These are phyloP conservation scores for Penicillium robsamsonii DNA, from an alignment of 495 filamentous ascomycete genomes.

Conservation along the genomic window DNA sequence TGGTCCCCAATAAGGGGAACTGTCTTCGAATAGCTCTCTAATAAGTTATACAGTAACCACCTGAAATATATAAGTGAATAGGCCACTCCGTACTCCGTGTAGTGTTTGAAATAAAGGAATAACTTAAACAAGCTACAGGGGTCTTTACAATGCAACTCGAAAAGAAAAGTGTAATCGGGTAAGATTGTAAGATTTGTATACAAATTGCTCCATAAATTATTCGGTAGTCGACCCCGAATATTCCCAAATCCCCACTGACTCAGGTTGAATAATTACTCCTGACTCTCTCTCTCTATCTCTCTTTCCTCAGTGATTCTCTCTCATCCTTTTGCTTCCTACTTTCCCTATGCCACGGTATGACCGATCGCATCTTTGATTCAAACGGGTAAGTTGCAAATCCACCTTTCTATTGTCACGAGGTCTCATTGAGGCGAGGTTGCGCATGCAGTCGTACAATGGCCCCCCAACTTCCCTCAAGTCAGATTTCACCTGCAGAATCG, in stretches of 20 bases:
- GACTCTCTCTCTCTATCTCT: slow-evolving; percentile 11
- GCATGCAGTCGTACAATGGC: slow-evolving; percentile 10
- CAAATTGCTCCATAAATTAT: slow-evolving; percentile 17
- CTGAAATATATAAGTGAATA: neutral
- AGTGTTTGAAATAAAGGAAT: neutral
- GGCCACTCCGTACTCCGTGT: neutral
- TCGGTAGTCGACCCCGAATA: slow-evolving; percentile 26
- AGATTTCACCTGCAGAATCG: slow-evolving; percentile 16
- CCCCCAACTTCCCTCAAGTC: slow-evolving; percentile 16
- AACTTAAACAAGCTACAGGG: neutral
- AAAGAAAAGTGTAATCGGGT: neutral
- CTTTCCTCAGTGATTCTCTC: slow-evolving; percentile 1
- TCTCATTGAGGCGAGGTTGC: slow-evolving; percentile 14
- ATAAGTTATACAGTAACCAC: neutral
- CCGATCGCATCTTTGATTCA: slow-evolving; percentile 12
- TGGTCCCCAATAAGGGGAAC: neutral
- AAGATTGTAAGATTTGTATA: slow-evolving; percentile 7
- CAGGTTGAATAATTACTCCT: slow-evolving; percentile 15
- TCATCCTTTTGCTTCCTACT: slow-evolving; percentile 5
- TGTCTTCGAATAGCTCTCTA: neutral
- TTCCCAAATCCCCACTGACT: slow-evolving; percentile 8
- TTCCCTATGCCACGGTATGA: slow-evolving; percentile 5
- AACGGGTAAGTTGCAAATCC: slow-evolving; percentile 23
- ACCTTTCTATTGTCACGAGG: slow-evolving; percentile 6
- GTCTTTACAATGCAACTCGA: slow-evolving; percentile 4